Evolutionary conservation across 2,329 filamentous ascomycete species (phyloP).

Genomic region (Arthrobotrys iridis): DNA sequence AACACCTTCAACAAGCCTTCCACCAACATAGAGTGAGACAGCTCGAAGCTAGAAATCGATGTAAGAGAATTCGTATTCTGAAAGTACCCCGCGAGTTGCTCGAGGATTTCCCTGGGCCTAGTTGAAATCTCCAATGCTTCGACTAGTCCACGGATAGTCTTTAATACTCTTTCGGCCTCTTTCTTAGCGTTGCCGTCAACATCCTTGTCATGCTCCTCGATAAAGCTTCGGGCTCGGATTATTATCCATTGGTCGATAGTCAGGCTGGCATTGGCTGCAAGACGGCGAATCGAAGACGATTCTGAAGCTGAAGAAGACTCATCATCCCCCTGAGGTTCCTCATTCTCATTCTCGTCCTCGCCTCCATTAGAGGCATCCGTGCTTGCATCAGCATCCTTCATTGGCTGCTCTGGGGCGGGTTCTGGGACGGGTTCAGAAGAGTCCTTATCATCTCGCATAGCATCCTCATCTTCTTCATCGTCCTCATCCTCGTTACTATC

Average conservation of each 20-base stretch:
- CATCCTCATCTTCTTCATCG: constrained; percentile 65
- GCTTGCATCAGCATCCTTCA: constrained; percentile 62
- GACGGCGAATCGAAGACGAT: constrained; percentile 56
- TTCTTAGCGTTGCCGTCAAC: constrained; percentile 77
- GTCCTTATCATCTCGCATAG: constrained; percentile 67
- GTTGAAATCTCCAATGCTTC: constrained; percentile 64
- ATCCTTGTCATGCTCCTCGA: constrained; percentile 82
- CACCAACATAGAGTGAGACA: constrained; percentile 90
- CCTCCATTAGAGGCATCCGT: constrained; percentile 61
- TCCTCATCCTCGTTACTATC: constrained; percentile 46
- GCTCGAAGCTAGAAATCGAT: constrained; percentile 84
- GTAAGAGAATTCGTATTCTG: constrained; percentile 71
- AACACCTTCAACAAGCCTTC: constrained; percentile 84
- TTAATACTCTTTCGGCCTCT: constrained; percentile 79
- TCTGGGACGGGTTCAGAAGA: constrained; percentile 61
- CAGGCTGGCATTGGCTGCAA: constrained; percentile 58
- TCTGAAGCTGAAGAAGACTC: constrained; percentile 39
- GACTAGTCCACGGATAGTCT: constrained; percentile 76
- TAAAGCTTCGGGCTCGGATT: constrained; percentile 80
- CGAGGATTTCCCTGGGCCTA: constrained; percentile 75
- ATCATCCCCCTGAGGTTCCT: constrained; percentile 56
- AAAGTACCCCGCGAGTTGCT: constrained; percentile 81
- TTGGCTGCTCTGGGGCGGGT: background rate
- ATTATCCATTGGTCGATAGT: constrained; percentile 72
- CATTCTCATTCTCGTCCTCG: constrained; percentile 61